Conservation (phyloP, 2,329 filamentous ascomycete species). For the Colletotrichum truncatum region DNA sequence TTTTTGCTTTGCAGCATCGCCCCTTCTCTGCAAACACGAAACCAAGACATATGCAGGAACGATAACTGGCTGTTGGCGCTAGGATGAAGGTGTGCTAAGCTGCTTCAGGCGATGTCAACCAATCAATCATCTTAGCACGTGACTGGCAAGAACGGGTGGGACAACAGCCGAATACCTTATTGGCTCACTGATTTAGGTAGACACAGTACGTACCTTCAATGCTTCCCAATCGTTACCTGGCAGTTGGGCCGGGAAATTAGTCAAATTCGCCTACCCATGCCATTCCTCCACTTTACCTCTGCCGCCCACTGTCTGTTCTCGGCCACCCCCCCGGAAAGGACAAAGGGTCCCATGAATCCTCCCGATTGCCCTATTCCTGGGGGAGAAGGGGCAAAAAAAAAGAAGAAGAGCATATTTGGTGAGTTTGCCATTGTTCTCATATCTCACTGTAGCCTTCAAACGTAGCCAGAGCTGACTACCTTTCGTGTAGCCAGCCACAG, state of each 20-base stretch:
- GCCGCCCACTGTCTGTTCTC: neutral
- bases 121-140: neutral
- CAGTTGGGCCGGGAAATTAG: conserved; percentile 14
- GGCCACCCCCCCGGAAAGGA: neutral
- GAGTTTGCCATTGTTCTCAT: neutral
- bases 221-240: neutral
- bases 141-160: neutral
- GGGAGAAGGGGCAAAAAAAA: neutral
- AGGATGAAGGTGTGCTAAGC: neutral
- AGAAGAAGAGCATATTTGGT: neutral
- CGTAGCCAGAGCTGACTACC: neutral
- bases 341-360: conserved; percentile 1
- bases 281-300: neutral
- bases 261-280: neutral
- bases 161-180: too few relatives aligned
- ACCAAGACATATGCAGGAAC: conserved; percentile 7
- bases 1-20: neutral
- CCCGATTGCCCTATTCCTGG: neutral
- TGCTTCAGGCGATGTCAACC: neutral
- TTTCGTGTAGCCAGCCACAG: neutral
- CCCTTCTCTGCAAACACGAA: conserved; percentile 1
- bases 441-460: neutral
- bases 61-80: conserved; percentile 3
- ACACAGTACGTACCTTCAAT: neutral
- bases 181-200: neutral